Evolutionary conservation across 2,329 filamentous ascomycete species (phyloP), one percentile per base, ranked within the genome.

Genomic region (Chaetomiaceae sp.): DNA sequence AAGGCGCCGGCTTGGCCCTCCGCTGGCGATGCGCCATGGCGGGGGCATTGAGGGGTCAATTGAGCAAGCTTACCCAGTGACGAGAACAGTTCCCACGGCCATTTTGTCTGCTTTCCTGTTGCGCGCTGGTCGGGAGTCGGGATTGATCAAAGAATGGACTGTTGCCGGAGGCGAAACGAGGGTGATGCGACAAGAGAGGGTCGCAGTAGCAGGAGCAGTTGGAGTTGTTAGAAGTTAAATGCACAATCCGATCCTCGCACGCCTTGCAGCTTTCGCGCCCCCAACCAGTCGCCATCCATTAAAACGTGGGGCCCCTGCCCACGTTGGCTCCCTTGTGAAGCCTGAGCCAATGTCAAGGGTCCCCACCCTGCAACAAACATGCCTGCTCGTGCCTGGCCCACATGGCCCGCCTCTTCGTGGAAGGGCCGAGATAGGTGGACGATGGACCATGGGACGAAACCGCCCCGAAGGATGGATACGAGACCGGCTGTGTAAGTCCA

Each of bases 21-120:
- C n/a, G n/a, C n/a, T n/a, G n/a, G 48, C 30, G 16, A 37, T 50
- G 49, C 46, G 39, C 9, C 7, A 40, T 52, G 53, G 42, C 40
- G 50, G 48, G 51, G 27, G 42, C 41, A 48, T 44, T 38, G 48
- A 44, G 48, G 50, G 42, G 41, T 27, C 5, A 35, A 39, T 48
- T 44, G 30, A 51, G 27, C 25, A 20, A 62, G 62, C 83, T 75
- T 83, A 96, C 91, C 91, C 91, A 64, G 91, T 91, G 68, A 96
- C 83, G 65, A 96, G 81, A 67, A 96, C 89, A 56, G 90, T 93
- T 75, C 89, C 89, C 61, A 87, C 79, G 68, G 85, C 73, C 89
- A 95, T 95, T 16, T 39, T 54, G 16, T 50, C 6, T 17, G 12
- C 4, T 14, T 44, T 35, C n/a, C 9, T 37, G 3, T 16, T 16